Percentiles rank a stretch among this genome's conserved stretches.
phyloP scores from a whole-genome alignment of 495 filamentous ascomycete genomes.

The Annulohypoxylon maeteangense region DNA sequence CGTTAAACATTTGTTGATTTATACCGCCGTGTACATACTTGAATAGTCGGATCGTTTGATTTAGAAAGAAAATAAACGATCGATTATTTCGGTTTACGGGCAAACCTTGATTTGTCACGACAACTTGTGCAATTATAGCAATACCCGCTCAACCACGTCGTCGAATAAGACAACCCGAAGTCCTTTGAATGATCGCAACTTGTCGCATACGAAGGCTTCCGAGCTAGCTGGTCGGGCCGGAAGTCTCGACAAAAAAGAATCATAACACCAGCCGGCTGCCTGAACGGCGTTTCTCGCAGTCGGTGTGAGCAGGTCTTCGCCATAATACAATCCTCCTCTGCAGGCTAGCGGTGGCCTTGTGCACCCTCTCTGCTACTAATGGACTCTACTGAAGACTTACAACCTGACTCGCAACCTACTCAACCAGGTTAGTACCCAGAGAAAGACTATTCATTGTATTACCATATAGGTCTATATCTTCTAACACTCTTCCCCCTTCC shows the following conservation, averaged over 20 bases:
- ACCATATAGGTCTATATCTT: neutral
- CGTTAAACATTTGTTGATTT: slow-evolving; percentile 29
- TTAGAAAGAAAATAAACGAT: neutral
- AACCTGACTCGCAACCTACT: slow-evolving; percentile 49
- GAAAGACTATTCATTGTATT: neutral
- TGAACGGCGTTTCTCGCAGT: slow-evolving; percentile 33
- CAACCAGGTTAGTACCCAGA: slow-evolving; percentile 44
- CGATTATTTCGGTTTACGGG: slow-evolving; percentile 28
- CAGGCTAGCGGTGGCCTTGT: slow-evolving; percentile 26
- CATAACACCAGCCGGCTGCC: slow-evolving; percentile 27
- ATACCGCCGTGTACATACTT: slow-evolving; percentile 17
- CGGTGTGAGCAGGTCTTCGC: slow-evolving; percentile 19
- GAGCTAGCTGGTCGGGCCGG: slow-evolving; percentile 18
- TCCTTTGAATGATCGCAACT: slow-evolving; percentile 29
- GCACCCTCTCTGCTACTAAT: slow-evolving; percentile 37
- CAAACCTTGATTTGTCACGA: slow-evolving; percentile 21
- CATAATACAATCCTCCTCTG: neutral
- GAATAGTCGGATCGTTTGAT: neutral
- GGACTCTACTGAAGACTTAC: slow-evolving; percentile 45
- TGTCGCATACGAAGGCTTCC: slow-evolving; percentile 19
- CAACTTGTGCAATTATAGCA: slow-evolving; percentile 26
- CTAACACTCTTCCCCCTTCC: slow-evolving; percentile 41
- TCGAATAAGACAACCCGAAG: slow-evolving; percentile 4
- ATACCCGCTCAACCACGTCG: neutral
- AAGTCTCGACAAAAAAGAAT: slow-evolving; percentile 16